Base-by-base conservation (phyloP, 106 monocot species). In the Platanthera zijinensis region DNA sequence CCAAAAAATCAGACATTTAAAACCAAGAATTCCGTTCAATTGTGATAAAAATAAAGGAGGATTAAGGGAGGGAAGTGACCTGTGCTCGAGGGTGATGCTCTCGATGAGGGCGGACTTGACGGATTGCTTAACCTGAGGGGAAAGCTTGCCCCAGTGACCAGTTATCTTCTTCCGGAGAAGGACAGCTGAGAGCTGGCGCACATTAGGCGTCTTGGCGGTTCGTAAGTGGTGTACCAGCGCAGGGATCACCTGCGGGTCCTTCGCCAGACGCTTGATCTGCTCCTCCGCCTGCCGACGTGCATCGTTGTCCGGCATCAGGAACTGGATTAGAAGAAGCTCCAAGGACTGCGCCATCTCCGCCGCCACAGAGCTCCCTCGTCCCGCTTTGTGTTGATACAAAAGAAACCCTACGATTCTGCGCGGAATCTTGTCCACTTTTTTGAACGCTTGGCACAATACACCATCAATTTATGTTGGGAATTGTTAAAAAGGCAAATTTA, bases 301-400 rank as follows among this genome's bases (percentile, higher is more conserved):
- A 83, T 97, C 96, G 83, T 93, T 97, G 78, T 97, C 96, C 57
- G 96, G 96, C 96, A 94, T 94, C 71, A 93, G 77, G 82, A 97
- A 91, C 75, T 97, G 96, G 53, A 94, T 91, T 79, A 94, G 75
- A 69, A 97, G 84, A 57, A 94, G 69, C 86, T 97, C 96, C 82
- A 97, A 78, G 45, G 93, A 97, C 74, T 97, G 93, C 84, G 90
- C 85, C 90, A 90, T 90, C 51, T 5, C 56, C 25, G 17, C 15
- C 18, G 10, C 57, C 8, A n/a, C 18, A 49, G 49, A 48, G 72
- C 8, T n/a, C 13, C 11, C 46, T 30, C 4, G 25, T 10, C 19
- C 51, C 59, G 59, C 22, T 13, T 53, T 49, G 14, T 8, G 71
- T 52, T 7, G 4, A 7, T 49, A 50, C 18, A 15, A 10, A 69